Evolutionary conservation across 768 basidiomycete genomes (phyloP).

Genomic region (Myochromella boudieri): DNA sequence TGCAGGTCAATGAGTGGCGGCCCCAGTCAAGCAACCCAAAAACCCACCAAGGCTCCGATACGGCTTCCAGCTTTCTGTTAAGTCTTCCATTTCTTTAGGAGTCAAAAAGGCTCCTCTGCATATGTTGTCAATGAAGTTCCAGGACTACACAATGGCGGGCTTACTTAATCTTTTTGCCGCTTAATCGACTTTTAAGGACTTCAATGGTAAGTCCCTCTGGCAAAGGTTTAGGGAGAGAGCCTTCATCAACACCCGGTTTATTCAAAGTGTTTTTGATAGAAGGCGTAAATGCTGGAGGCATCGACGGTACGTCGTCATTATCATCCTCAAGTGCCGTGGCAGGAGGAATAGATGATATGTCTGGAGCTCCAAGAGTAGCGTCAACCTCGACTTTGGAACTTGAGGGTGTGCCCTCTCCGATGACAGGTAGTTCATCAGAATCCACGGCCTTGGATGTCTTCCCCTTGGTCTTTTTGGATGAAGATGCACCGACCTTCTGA

Average conservation of each 20-base stretch:
- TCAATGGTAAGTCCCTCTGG: conserved; percentile 61
- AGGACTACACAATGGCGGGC: conserved; percentile 19
- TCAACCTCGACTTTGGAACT: background rate
- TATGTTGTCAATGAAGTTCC: conserved; percentile 12
- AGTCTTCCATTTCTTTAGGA: conserved; percentile 76
- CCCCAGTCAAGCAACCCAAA: background rate
- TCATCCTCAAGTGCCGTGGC: conserved; percentile 24
- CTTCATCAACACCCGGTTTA: conserved; percentile 26
- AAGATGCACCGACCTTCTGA: conserved; percentile 37
- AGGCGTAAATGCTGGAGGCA: conserved; percentile 66
- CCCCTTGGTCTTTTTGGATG: conserved; percentile 3
- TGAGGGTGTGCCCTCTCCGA: conserved; percentile 12
- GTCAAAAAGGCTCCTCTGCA: conserved; percentile 72
- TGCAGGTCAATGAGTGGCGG: background rate
- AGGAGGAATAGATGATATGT: conserved; percentile 35
- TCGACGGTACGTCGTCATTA: conserved; percentile 30
- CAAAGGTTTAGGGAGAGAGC: conserved; percentile 34
- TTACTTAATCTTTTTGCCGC: conserved; percentile 74
- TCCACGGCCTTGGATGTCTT: conserved; percentile 17
- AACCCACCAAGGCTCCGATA: conserved; percentile 75
- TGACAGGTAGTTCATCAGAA: conserved; percentile 32
- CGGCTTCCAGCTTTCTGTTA: conserved; percentile 78
- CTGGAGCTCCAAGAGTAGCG: conserved; percentile 13
- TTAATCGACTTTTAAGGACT: conserved; percentile 57
- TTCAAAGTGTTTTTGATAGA: conserved; percentile 59